Conservation (phyloP, 2,329 filamentous ascomycete species). For the Grosmannia serpens region DNA sequence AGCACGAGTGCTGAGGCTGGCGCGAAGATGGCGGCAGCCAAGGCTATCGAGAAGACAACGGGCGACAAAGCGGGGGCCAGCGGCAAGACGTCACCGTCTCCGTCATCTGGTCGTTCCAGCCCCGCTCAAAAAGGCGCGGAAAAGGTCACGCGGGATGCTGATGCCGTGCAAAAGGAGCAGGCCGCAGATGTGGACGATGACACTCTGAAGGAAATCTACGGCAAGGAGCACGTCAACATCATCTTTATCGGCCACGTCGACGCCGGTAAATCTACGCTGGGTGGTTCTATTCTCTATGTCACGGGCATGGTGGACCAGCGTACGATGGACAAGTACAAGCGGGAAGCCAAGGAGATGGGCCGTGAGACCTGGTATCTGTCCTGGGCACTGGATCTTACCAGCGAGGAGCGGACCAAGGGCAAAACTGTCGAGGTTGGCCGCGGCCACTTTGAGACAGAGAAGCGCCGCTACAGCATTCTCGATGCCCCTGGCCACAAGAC, state of each 20-base stretch:
- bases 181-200: slow-evolving; percentile 57
- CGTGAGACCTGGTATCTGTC: slow-evolving; percentile 98
- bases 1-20: slow-evolving; percentile 15
- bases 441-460: slow-evolving; percentile 94
- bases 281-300: slow-evolving; percentile 81
- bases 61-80: slow-evolving; percentile 59
- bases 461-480: slow-evolving; percentile 89
- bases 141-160: slow-evolving; percentile 54
- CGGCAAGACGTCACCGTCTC: slow-evolving; percentile 69
- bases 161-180: slow-evolving; percentile 76
- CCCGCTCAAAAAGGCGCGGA: slow-evolving; percentile 46
- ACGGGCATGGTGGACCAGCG: slow-evolving; percentile 99
- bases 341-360: slow-evolving; percentile 88
- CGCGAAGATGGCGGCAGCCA: slow-evolving; percentile 25
- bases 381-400: slow-evolving; percentile 94
- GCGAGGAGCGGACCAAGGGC: slow-evolving; percentile 89
- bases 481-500: slow-evolving; percentile 97
- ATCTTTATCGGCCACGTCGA: slow-evolving; percentile 97
- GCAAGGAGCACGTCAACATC: slow-evolving; percentile 86
- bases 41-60: slow-evolving; percentile 68
- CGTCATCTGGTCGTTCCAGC: slow-evolving; percentile 75
- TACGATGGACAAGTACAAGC: slow-evolving; percentile 96
- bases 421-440: slow-evolving; percentile 97
- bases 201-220: slow-evolving; percentile 88
- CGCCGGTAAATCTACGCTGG: slow-evolving; percentile 92